Evolutionary conservation across 148 eudicot genomes (phyloP), one percentile per base, ranked within the genome.

Genomic region (Fagopyrum tataricum): DNA sequence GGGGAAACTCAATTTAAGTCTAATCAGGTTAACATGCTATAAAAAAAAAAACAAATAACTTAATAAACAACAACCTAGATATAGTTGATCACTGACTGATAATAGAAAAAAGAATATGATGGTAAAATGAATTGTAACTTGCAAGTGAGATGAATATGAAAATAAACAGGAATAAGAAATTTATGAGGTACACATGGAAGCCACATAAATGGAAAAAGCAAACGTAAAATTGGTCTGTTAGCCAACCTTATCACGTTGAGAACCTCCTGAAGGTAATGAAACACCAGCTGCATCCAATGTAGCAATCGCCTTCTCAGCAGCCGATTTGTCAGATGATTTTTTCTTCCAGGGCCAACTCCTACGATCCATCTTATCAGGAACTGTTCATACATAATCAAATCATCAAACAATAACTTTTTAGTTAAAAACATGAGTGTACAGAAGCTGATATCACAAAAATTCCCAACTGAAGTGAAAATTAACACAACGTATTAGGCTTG

Each of bases 301-400:
- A 71, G 86, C 78, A 76, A 79, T 81, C 24, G 86, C 83, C 83
- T 87, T 88, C 77, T 89, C 98, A 24, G 85, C 81, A 40, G 78
- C 88, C 21, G 84, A 81, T 80, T 91, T 95, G 58, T 91, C 96
- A 55, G 96, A 87, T 72, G 97, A 88, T 78, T 91, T 95, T 71
- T 88, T 95, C 90, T 91, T 95, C 98, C 98, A 95, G 7, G 96
- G 98, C 98, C 98, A 95, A 84, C 92, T 86, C 76, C 96, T 85
- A 59, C 85, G 85, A 51, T 95, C 98, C 98, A 95, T 95, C 72
- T 78, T 76, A 71, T 70, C 85, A 84, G 77, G 58, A 75, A 13
- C 56, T 62, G 49, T 53, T 14, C 61, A 44, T 68, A 70, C 8
- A 69, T 52, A 53, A 26, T 15, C 31, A 47, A 31, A 26, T 42